Evolutionary conservation across 1,284 basidiomycete genomes (phyloP).

Genomic region (Stygiomarasmius scandens): DNA sequence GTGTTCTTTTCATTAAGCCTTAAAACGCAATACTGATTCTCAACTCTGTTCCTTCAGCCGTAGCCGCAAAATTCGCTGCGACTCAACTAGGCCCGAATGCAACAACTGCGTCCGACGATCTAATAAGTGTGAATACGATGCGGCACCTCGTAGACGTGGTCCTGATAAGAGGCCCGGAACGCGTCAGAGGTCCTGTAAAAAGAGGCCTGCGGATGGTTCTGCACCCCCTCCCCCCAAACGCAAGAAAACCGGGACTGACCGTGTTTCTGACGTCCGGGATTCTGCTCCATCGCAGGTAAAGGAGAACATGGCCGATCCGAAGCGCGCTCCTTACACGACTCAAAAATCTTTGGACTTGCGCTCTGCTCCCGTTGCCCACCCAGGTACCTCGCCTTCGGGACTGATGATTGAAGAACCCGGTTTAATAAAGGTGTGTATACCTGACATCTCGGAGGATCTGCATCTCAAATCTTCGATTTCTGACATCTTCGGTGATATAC

Average conservation of each 20-base stretch:
- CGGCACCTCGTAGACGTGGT: slow-evolving; percentile 75
- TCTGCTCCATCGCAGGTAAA: slow-evolving; percentile 29
- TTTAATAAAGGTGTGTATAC: slow-evolving; percentile 26
- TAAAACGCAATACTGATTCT: slow-evolving; percentile 37
- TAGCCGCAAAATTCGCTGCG: slow-evolving; percentile 80
- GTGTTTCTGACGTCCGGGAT: slow-evolving; percentile 34
- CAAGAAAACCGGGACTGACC: slow-evolving; percentile 46
- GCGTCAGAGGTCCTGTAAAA: slow-evolving; percentile 79
- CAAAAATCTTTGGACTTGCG: slow-evolving; percentile 19
- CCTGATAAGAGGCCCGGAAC: slow-evolving; percentile 83
- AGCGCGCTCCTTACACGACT: slow-evolving; percentile 26
- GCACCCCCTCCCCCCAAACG: slow-evolving; percentile 58
- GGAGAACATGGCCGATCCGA: slow-evolving; percentile 36
- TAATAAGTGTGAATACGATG: slow-evolving; percentile 77
- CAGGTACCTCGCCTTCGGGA: slow-evolving; percentile 26
- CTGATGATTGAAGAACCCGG: slow-evolving; percentile 27
- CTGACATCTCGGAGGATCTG: background rate
- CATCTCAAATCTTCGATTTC: background rate
- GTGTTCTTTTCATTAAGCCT: slow-evolving; percentile 37
- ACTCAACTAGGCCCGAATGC: slow-evolving; percentile 77
- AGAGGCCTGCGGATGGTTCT: slow-evolving; percentile 62
- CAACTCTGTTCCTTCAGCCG: slow-evolving; percentile 51
- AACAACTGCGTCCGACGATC: slow-evolving; percentile 76
- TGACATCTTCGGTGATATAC: slow-evolving; percentile 13
- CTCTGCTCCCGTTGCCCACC: slow-evolving; percentile 22